Conservation (phyloP, 768 basidiomycete species). For the Boletus rex-veris region DNA sequence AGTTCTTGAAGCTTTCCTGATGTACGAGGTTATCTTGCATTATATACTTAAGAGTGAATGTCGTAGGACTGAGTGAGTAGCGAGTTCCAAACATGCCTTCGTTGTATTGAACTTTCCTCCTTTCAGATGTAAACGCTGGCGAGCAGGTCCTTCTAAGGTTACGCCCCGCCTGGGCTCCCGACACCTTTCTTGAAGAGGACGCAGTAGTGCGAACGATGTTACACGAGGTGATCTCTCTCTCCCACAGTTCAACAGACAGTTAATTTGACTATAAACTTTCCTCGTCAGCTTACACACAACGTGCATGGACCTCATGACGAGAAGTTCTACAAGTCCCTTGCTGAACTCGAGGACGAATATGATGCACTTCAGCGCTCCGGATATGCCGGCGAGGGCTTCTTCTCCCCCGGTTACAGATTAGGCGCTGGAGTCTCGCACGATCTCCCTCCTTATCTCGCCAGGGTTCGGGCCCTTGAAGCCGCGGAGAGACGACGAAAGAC, state of each 20-base stretch:
- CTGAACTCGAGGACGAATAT: constrained; percentile 79
- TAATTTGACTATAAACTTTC: background rate
- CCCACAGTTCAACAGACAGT: too few species aligned
- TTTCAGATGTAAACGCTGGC: constrained; percentile 71
- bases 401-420: constrained; percentile 65
- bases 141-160: constrained; percentile 81
- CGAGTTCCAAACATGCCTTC: background rate
- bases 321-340: constrained; percentile 70
- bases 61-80: constrained; percentile 38
- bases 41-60: constrained; percentile 6
- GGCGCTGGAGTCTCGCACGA: constrained; percentile 68
- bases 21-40: background rate
- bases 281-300: constrained; percentile 75
- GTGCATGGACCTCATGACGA: constrained; percentile 89
- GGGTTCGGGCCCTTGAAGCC: constrained; percentile 67
- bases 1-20: constrained; percentile 30
- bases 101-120: background rate
- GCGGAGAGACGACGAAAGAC: constrained; percentile 68
- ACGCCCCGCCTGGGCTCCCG: constrained; percentile 62
- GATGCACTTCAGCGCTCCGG: constrained; percentile 74
- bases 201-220: constrained; percentile 82
- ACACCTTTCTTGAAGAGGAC: constrained; percentile 72
- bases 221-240: constrained; percentile 61
- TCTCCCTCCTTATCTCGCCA: constrained; percentile 61
- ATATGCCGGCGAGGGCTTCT: constrained; percentile 91